phyloP scores from a whole-genome alignment of 148 eudicot genomes.

The Amaranthus hypochondriacus region DNA sequence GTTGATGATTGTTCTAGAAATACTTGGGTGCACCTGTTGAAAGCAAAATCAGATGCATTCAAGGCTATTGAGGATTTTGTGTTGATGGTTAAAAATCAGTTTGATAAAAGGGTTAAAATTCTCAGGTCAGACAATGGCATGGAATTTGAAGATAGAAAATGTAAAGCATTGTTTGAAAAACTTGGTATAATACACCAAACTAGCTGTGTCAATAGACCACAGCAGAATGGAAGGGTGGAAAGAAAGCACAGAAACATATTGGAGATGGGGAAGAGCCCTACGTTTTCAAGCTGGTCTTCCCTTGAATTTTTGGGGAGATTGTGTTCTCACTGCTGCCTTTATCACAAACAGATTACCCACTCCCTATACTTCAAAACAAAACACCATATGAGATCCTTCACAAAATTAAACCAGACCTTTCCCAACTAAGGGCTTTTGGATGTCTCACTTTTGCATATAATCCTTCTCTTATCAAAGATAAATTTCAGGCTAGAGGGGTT shows the following conservation, averaged over 20 bases:
- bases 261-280: background rate
- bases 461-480: too few species aligned
- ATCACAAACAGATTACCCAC: background rate
- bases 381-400: too few species aligned
- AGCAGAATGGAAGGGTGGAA: conserved; percentile 6
- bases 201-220: background rate
- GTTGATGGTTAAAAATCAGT: background rate
- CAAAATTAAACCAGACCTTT: too few species aligned
- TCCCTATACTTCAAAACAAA: too few species aligned
- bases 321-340: background rate
- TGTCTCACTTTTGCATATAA: too few species aligned
- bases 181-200: background rate
- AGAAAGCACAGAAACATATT: background rate
- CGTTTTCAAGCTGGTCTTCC: background rate
- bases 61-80: background rate
- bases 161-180: background rate
- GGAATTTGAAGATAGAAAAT: background rate
- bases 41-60: background rate
- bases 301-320: background rate
- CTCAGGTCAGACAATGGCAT: background rate
- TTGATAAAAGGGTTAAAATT: background rate
- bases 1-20: background rate
- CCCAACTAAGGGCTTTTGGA: too few species aligned
- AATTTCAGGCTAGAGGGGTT: too few species aligned
- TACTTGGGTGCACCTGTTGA: background rate